These are phyloP conservation scores for Eucalyptus erythrocorys DNA, from an alignment of 345 rosid genomes.

Conservation along the genomic window DNA sequence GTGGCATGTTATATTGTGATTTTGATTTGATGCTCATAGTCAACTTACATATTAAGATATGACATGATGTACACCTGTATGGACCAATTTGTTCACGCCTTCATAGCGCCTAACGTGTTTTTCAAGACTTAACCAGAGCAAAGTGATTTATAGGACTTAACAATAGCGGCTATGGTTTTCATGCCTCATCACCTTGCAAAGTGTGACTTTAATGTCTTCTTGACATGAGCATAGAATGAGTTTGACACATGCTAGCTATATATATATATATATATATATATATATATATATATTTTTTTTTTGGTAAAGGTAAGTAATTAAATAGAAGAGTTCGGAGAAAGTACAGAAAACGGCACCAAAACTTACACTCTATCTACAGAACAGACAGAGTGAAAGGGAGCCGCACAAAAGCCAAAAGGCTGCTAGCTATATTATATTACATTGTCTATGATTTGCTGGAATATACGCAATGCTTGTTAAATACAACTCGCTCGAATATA, in stretches of 20 bases:
- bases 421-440: too few relatives aligned
- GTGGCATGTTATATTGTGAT: background rate
- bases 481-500: too few relatives aligned
- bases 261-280: too few relatives aligned
- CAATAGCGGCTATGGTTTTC: background rate
- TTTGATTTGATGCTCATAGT: background rate
- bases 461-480: too few relatives aligned
- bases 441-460: too few relatives aligned
- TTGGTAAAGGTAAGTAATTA: too few relatives aligned
- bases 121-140: background rate
- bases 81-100: background rate
- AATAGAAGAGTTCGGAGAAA: too few relatives aligned
- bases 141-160: background rate
- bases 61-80: background rate
- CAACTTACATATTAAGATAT: background rate
- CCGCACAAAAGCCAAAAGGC: too few relatives aligned
- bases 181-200: background rate
- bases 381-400: too few relatives aligned
- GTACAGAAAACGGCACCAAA: too few relatives aligned
- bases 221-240: background rate
- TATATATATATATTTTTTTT: too few relatives aligned
- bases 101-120: background rate
- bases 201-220: background rate
- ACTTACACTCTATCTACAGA: too few relatives aligned
- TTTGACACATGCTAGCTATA: background rate